Evolutionary conservation across 257 asterid genomes (phyloP), one percentile per base, ranked within the genome.

Genomic region (Fraxinus excelsior): DNA sequence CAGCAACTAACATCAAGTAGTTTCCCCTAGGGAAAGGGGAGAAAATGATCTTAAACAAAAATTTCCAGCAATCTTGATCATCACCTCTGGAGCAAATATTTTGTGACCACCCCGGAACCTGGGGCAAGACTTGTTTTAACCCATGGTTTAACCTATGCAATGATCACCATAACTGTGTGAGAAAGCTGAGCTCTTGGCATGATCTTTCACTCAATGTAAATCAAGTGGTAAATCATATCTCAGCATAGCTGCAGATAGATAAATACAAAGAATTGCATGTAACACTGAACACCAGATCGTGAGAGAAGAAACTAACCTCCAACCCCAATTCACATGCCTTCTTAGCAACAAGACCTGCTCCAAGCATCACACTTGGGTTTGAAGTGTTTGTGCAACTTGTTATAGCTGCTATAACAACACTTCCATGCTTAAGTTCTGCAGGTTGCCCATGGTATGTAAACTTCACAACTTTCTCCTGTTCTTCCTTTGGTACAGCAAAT

Each of bases 91-190:
- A 42, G 49, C 49, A 42, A 42, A 42, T 42, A 42, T 42, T 42
- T 42, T 26, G 99, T 94, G n/a, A 94, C 97, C 25, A 89, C 99
- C 70, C 97, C 99, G 53, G 97, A 94, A 38, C 97, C 99, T n/a
- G 99, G 99, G 58, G 94, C 99, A 82, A 94, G 94, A 85, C 99
- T 94, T 58, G 99, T 94, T 82, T 94, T 92, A 23, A 94, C 85
- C 99, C 99, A 94, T 49, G 97, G 97, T 85, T 94, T 94, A 49
- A 94, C 98, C 98, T 94, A 86, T 80, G 69, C 67, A 79, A 71
- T 72, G 64, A 72, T 53, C 42, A 76, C 37, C 58, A 68, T 10
- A 8, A 62, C 64, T n/a, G 68, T 26, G 74, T 79, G 71, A 81
- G 58, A 84, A 51, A 72, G 14, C 49, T 69, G 32, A 60, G 35